A percentile compares a stretch with the other conserved stretches of the same genome.
These are phyloP conservation scores for Imleria badia DNA, from an alignment of 768 basidiomycete species.

Conservation along the genomic window DNA sequence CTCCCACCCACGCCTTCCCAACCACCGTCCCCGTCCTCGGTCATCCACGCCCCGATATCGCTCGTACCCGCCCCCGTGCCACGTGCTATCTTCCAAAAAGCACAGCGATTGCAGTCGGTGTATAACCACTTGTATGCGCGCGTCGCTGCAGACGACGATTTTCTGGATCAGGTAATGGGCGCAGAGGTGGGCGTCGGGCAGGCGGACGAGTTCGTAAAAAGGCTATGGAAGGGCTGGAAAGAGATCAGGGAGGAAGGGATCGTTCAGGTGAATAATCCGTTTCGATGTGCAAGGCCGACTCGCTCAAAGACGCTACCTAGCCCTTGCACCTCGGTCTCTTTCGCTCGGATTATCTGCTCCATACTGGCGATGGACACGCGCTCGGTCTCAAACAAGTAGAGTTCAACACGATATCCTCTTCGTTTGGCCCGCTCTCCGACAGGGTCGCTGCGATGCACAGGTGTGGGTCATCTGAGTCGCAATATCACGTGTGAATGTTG, in stretches of 20 bases:
- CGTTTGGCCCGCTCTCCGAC: slow-evolving; percentile 81
- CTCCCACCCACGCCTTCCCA: slow-evolving; percentile 52
- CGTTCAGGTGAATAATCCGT: slow-evolving; percentile 43
- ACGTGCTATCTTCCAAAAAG: slow-evolving; percentile 62
- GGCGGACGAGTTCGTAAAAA: slow-evolving; percentile 84
- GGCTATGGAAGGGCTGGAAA: slow-evolving; percentile 88
- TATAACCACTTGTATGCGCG: slow-evolving; percentile 89
- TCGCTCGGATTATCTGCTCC: slow-evolving; percentile 92
- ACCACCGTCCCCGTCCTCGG: slow-evolving; percentile 61
- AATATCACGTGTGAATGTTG: neutral
- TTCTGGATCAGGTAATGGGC: slow-evolving; percentile 85
- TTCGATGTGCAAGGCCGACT: neutral
- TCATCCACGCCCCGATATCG: slow-evolving; percentile 88
- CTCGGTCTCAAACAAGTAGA: slow-evolving; percentile 87
- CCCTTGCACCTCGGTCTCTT: slow-evolving; percentile 86
- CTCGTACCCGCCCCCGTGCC: slow-evolving; percentile 90
- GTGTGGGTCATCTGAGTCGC: slow-evolving; percentile 56
- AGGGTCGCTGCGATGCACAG: slow-evolving; percentile 70
- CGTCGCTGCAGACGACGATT: slow-evolving; percentile 73
- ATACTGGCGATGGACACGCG: slow-evolving; percentile 41
- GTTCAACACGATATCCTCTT: slow-evolving; percentile 95
- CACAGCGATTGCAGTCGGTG: slow-evolving; percentile 61
- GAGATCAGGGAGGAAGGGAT: slow-evolving; percentile 62
- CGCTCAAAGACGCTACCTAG: slow-evolving; percentile 38
- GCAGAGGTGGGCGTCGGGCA: slow-evolving; percentile 70